Percentiles rank a stretch among this genome's conserved stretches.
These are phyloP conservation scores for Aspergillus sp. DNA, from an alignment of 2,329 filamentous ascomycete species.

Conservation along the genomic window DNA sequence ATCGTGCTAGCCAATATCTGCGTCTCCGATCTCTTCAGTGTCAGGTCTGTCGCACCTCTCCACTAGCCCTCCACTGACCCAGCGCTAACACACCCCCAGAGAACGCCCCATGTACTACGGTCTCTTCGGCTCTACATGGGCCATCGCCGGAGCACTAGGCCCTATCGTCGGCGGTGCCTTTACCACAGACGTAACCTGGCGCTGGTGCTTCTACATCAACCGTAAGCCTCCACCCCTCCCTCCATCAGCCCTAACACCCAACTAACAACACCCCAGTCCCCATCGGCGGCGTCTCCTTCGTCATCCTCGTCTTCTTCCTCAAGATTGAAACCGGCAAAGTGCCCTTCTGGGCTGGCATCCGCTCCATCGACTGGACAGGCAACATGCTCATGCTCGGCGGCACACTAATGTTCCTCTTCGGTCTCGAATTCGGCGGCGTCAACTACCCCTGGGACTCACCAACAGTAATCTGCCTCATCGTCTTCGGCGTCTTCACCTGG, in stretches of 20 bases:
- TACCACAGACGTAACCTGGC: constrained; percentile 60
- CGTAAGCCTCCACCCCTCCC: constrained; percentile 27
- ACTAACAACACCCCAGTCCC: constrained; percentile 47
- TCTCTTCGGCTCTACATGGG: constrained; percentile 64
- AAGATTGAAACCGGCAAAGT: constrained; percentile 64
- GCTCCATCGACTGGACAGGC: constrained; percentile 67
- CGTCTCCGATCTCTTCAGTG: constrained; percentile 65
- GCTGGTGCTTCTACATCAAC: constrained; percentile 66
- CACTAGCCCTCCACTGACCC: background rate
- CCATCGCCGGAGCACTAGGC: constrained; percentile 60
- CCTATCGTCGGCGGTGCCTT: constrained; percentile 65
- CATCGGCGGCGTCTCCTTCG: constrained; percentile 60
- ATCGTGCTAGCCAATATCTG: constrained; percentile 65
- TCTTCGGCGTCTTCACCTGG: constrained; percentile 68
- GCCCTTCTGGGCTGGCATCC: constrained; percentile 58
- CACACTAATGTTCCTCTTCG: constrained; percentile 82
- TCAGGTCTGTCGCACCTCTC: constrained; percentile 45
- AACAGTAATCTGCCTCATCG: constrained; percentile 73
- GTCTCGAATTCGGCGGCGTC: constrained; percentile 80
- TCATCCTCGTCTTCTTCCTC: constrained; percentile 62
- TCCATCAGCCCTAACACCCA: background rate
- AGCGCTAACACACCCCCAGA: constrained; percentile 30
- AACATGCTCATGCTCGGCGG: constrained; percentile 69
- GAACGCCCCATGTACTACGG: constrained; percentile 63
- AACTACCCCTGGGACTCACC: constrained; percentile 73